Evolutionary conservation across 768 basidiomycete genomes (phyloP).

Genomic region (Suillus alpinus): DNA sequence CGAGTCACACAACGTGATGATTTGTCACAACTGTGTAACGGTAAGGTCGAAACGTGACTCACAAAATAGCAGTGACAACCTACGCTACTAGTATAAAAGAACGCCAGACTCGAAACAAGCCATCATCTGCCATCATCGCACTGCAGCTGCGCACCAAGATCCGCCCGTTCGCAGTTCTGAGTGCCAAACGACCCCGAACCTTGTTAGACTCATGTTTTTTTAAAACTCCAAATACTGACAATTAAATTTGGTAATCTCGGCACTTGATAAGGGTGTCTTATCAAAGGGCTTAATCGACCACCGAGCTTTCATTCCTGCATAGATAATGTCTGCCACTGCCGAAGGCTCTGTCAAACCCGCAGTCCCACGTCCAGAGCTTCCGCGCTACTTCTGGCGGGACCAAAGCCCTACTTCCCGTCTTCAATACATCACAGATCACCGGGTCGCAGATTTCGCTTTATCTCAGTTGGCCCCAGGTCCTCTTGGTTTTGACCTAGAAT

Average conservation of each 20-base stretch:
- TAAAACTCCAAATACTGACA: not conserved
- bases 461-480: slow-evolving; percentile 22
- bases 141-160: not conserved
- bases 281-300: not conserved
- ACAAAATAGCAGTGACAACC: not conserved
- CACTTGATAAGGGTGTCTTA: not conserved
- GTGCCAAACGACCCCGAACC: not conserved
- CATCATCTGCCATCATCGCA: too few species aligned
- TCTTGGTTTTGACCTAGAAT: slow-evolving; percentile 77
- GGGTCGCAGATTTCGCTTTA: slow-evolving; percentile 20
- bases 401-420: slow-evolving; percentile 18
- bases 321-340: not conserved
- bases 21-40: not conserved
- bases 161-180: not conserved
- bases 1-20: not conserved
- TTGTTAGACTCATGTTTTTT: not conserved
- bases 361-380: slow-evolving; percentile 4
- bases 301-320: not conserved
- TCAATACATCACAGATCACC: slow-evolving; percentile 34
- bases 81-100: too few species aligned
- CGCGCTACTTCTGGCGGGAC: slow-evolving; percentile 21
- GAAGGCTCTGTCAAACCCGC: not conserved
- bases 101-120: too few species aligned
- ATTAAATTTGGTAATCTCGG: not conserved
- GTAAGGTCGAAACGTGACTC: not conserved